Evolutionary conservation across 352 stramenopile species (phyloP).

Genomic region (Plasmopara halstedii): DNA sequence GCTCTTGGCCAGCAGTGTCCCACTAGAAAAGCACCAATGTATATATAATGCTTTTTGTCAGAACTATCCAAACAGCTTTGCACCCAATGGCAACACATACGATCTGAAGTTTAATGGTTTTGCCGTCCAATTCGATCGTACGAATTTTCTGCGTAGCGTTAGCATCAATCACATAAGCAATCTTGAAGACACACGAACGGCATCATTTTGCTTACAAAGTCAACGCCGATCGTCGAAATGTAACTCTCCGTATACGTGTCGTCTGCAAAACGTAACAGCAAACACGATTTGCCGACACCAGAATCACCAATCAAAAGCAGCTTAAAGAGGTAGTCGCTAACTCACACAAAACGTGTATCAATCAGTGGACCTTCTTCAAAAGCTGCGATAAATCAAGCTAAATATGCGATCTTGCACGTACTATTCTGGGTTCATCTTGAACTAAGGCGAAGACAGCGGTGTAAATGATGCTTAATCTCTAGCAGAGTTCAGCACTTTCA

Average conservation of each 20-base stretch:
- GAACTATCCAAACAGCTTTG: too few species aligned
- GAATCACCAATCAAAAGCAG: constrained; percentile 97
- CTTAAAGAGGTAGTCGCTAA: constrained; percentile 98
- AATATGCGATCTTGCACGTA: constrained; percentile 35
- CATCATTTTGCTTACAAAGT: constrained; percentile 90
- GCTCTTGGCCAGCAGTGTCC: constrained; percentile 99
- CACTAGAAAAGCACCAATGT: constrained; percentile 51
- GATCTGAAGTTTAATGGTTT: constrained; percentile 99
- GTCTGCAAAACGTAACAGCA: constrained; percentile 98
- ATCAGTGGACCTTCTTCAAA: neutral
- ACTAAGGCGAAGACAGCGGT: constrained; percentile 12
- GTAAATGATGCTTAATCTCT: constrained; percentile 20
- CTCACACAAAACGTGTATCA: constrained; percentile 11
- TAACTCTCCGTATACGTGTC: constrained; percentile 99
- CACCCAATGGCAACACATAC: constrained; percentile 30
- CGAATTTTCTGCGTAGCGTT: constrained; percentile 91
- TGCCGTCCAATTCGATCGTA: constrained; percentile 98
- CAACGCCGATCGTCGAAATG: constrained; percentile 99
- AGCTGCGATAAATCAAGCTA: neutral
- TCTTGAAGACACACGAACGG: neutral
- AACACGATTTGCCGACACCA: constrained; percentile 97
- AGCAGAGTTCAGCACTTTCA: constrained; percentile 1
- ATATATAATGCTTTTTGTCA: neutral
- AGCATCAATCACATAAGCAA: constrained; percentile 15
- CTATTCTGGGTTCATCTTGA: constrained; percentile 91